A percentile compares a stretch with the other conserved stretches of the same genome.
phyloP scores from a whole-genome alignment of 805 yeast species.

The Kockiozyma suomiensis region DNA sequence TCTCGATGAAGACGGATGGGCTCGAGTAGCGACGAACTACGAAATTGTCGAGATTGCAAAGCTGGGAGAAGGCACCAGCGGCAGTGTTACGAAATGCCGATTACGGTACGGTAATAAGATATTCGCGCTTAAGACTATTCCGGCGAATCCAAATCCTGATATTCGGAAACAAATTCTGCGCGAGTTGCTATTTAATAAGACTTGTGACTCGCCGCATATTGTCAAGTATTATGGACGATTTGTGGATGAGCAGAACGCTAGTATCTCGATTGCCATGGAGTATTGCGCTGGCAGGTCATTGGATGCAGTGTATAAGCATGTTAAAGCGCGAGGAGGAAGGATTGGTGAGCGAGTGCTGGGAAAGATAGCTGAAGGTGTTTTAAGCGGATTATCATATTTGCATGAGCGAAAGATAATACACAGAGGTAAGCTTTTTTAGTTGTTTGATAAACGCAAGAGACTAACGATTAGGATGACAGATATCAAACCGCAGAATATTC shows the following conservation, averaged over 20 bases:
- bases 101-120: slow-evolving; percentile 60
- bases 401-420: slow-evolving; percentile 89
- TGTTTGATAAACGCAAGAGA: background rate
- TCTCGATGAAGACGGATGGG: slow-evolving; percentile 78
- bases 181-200: slow-evolving; percentile 84
- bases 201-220: slow-evolving; percentile 79
- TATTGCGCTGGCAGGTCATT: slow-evolving; percentile 92
- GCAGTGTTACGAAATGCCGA: slow-evolving; percentile 79
- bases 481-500: slow-evolving; percentile 91
- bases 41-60: slow-evolving; percentile 68
- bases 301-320: slow-evolving; percentile 85
- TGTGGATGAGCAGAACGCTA: slow-evolving; percentile 69
- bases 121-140: slow-evolving; percentile 81
- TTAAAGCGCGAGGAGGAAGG: slow-evolving; percentile 73
- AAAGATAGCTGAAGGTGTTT: slow-evolving; percentile 81
- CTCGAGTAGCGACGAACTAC: slow-evolving; percentile 54
- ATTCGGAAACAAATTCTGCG: slow-evolving; percentile 87
- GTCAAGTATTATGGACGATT: slow-evolving; percentile 94
- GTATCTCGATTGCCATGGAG: slow-evolving; percentile 95
- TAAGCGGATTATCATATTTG: slow-evolving; percentile 81
- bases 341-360: slow-evolving; percentile 93
- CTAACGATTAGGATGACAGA: slow-evolving; percentile 39
- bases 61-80: slow-evolving; percentile 95
- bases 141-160: slow-evolving; percentile 79
- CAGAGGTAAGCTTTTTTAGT: slow-evolving; percentile 56